Evolutionary conservation across 345 rosid genomes (phyloP), one percentile per base, ranked within the genome.

Genomic region (Linum trigynum): DNA sequence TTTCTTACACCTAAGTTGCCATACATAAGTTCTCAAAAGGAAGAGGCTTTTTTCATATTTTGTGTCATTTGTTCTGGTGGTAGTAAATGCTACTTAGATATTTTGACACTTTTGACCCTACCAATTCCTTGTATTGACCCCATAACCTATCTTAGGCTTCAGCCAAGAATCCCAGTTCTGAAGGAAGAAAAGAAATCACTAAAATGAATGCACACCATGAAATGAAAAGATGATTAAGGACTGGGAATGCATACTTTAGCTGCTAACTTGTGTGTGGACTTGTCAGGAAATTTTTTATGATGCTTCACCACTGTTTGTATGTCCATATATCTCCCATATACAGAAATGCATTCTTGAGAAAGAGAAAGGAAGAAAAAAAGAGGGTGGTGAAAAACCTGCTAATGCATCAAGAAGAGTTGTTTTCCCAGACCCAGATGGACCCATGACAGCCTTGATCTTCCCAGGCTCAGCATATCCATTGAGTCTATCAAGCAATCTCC

Each of bases 341-440:
- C 51, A 45, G 51, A 8, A 45, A 45, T 9, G 51, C 5, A 14
- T 7, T 2, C 10, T 45, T 7, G 10, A 45, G 51, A 5, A 45
- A 45, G 51, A 7, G 51, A 45, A 4, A 45, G 9, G 51, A 45
- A 8, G 38, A 7, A 38, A 50, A 36, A 23, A 23, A 23, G 32
- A 23, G 32, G 32, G 32, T 23, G 32, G 32, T 23, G 32, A n/a
- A 63, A 32, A 62, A 90, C 98, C 96, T 74, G 96, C 96, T 23
- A 92, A 76, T 5, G 98, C 75, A 75, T 89, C 98, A 38, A 92
- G 91, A 66, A 92, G 98, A 9, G 98, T 92, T 39, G 96, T 89
- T 84, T 89, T 89, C 38, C 98, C 98, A 10, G 96, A 92, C 3
- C 98, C 98, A 7, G 98, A 89, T 50, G 98, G 98, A 63, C 98